phyloP scores from a whole-genome alignment of 768 basidiomycete genomes.

The Clitopilus passeckerianus region DNA sequence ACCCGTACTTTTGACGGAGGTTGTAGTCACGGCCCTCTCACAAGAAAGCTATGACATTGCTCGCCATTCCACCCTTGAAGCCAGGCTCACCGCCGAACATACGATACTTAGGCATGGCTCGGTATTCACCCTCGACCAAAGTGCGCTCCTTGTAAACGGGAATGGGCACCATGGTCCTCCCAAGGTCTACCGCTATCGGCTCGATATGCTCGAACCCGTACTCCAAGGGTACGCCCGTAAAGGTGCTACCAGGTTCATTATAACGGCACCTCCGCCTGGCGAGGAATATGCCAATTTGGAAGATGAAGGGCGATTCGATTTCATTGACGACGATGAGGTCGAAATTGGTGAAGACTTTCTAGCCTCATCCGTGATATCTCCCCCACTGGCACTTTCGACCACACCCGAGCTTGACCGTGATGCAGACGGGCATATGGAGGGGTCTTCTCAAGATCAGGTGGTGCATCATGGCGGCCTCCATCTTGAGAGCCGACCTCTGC shows the following conservation, averaged over 20 bases:
- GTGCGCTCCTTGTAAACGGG: constrained; percentile 14
- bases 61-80: constrained; percentile 31
- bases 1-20: constrained; percentile 38
- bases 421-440: not conserved
- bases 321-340: constrained; percentile 33
- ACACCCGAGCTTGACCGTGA: constrained; percentile 2
- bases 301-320: constrained; percentile 25
- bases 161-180: constrained; percentile 12
- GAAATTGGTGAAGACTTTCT: constrained; percentile 77
- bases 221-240: constrained; percentile 58
- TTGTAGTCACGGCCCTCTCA: constrained; percentile 49
- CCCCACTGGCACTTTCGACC: constrained; percentile 14
- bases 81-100: constrained; percentile 35
- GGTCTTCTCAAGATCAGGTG: constrained; percentile 5
- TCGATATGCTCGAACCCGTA: constrained; percentile 66
- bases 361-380: constrained; percentile 40
- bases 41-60: constrained; percentile 42
- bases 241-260: constrained; percentile 47
- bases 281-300: constrained; percentile 11
- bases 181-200: constrained; percentile 31
- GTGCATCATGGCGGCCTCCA: not conserved
- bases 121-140: constrained; percentile 22
- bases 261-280: constrained; percentile 28
- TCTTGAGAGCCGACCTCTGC: not conserved
- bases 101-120: constrained; percentile 50